A percentile compares a stretch with the other conserved stretches of the same genome.
phyloP scores from a whole-genome alignment of 768 basidiomycete genomes.

The Terana coerulea region DNA sequence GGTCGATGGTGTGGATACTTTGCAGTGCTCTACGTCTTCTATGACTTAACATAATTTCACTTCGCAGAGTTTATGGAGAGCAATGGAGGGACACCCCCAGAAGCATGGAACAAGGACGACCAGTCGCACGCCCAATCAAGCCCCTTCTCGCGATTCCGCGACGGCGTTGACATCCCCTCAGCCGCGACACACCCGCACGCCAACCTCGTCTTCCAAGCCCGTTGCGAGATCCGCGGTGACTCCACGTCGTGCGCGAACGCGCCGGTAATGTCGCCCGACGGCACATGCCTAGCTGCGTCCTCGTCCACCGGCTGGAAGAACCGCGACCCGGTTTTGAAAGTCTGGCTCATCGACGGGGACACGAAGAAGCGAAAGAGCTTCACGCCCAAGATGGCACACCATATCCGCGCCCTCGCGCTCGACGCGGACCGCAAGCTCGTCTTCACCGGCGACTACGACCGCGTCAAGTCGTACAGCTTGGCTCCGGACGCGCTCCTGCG shows the following conservation, averaged over 20 bases:
- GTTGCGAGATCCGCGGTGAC: constrained; percentile 28
- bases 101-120: constrained; percentile 22
- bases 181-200: constrained; percentile 22
- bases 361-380: neutral
- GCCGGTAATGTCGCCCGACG: constrained; percentile 13
- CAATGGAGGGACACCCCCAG: neutral
- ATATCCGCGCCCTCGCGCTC: constrained; percentile 20
- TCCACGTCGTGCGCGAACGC: neutral
- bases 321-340: constrained; percentile 27
- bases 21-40: neutral
- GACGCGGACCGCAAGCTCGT: constrained; percentile 35
- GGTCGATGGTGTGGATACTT: neutral
- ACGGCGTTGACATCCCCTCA: constrained; percentile 18
- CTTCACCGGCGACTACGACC: constrained; percentile 31
- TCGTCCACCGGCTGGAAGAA: constrained; percentile 31
- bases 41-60: neutral
- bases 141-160: constrained; percentile 34
- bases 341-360: constrained; percentile 22
- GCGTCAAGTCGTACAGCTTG: constrained; percentile 38
- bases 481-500: neutral
- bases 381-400: constrained; percentile 19
- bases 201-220: constrained; percentile 30
- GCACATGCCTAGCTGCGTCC: constrained; percentile 24
- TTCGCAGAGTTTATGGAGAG: neutral
- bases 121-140: constrained; percentile 28